Conservation (phyloP, 495 filamentous ascomycete genomes). For the Aspergillus leporis region DNA sequence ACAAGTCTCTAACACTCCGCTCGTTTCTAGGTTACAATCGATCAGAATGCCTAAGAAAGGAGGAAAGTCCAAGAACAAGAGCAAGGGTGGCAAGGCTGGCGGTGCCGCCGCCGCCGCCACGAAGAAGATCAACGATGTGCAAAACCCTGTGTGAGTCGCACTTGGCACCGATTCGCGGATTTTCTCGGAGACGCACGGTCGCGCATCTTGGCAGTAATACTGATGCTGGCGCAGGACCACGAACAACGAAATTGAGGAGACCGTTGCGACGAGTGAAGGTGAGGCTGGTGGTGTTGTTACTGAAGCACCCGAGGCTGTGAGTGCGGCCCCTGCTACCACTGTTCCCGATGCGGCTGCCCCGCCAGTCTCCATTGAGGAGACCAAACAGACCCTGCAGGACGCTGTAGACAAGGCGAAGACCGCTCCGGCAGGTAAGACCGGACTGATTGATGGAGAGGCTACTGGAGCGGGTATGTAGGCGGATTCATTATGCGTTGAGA, state of each 20-base stretch:
- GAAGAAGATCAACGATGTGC: slow-evolving; percentile 36
- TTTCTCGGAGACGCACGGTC: background rate
- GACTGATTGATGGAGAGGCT: slow-evolving; percentile 16
- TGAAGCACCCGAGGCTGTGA: slow-evolving; percentile 26
- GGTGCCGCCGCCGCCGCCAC: slow-evolving; percentile 28
- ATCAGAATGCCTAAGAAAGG: slow-evolving; percentile 47
- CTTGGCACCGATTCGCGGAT: background rate
- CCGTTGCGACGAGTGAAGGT: slow-evolving; percentile 34
- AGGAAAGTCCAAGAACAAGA: slow-evolving; percentile 44
- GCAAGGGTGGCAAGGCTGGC: slow-evolving; percentile 34
- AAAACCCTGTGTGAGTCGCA: slow-evolving; percentile 45
- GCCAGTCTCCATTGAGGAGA: slow-evolving; percentile 22
- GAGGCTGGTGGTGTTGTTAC: slow-evolving; percentile 25
- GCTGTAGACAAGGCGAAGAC: slow-evolving; percentile 28
- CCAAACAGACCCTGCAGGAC: slow-evolving; percentile 21
- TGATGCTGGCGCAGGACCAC: slow-evolving; percentile 30
- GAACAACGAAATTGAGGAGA: slow-evolving; percentile 43
- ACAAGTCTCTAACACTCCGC: slow-evolving; percentile 14
- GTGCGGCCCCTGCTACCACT: slow-evolving; percentile 25
- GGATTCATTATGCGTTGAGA: too few species aligned
- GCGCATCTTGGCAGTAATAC: background rate
- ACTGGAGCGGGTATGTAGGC: background rate
- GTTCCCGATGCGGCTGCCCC: slow-evolving; percentile 23
- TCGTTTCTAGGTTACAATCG: slow-evolving; percentile 4
- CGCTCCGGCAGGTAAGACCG: slow-evolving; percentile 14